phyloP scores from a whole-genome alignment of 208 protist species.

The Leishmania aethiopica region DNA sequence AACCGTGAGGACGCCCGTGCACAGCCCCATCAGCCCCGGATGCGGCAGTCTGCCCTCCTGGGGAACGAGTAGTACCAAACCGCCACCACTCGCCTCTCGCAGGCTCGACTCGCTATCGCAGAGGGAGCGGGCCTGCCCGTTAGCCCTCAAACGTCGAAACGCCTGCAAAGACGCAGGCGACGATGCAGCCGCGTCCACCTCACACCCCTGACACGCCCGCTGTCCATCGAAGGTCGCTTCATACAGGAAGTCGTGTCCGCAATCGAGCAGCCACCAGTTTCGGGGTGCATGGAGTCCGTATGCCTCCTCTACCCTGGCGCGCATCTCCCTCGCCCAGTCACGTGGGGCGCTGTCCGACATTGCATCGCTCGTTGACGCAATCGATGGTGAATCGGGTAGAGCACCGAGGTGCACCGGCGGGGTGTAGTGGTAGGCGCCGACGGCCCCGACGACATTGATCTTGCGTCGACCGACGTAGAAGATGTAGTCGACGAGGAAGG shows the following conservation, averaged over 20 bases:
- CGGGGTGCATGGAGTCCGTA: constrained; percentile 14
- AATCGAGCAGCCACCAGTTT: constrained; percentile 77
- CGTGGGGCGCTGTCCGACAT: not conserved
- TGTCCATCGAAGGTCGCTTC: not conserved
- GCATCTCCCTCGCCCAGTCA: constrained; percentile 24
- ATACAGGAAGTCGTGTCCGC: constrained; percentile 69
- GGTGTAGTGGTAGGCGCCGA: constrained; percentile 88
- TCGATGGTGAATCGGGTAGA: not conserved
- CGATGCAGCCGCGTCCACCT: not conserved
- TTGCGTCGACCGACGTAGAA: constrained; percentile 81
- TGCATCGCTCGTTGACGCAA: not conserved
- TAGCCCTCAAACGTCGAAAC: constrained; percentile 32
- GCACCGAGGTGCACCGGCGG: constrained; percentile 64
- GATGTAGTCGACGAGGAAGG: constrained; percentile 83
- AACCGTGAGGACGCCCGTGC: constrained; percentile 59
- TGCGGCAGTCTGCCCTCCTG: constrained; percentile 84
- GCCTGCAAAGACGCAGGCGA: constrained; percentile 29
- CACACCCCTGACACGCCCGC: not conserved
- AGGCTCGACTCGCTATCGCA: constrained; percentile 55
- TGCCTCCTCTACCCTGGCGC: constrained; percentile 15
- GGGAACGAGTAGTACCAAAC: constrained; percentile 73
- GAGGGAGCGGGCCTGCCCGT: constrained; percentile 27
- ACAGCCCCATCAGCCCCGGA: constrained; percentile 54
- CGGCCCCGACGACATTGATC: constrained; percentile 79
- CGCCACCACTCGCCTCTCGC: constrained; percentile 15